phyloP scores from a whole-genome alignment of 768 basidiomycete genomes.

The Mycena floridula region DNA sequence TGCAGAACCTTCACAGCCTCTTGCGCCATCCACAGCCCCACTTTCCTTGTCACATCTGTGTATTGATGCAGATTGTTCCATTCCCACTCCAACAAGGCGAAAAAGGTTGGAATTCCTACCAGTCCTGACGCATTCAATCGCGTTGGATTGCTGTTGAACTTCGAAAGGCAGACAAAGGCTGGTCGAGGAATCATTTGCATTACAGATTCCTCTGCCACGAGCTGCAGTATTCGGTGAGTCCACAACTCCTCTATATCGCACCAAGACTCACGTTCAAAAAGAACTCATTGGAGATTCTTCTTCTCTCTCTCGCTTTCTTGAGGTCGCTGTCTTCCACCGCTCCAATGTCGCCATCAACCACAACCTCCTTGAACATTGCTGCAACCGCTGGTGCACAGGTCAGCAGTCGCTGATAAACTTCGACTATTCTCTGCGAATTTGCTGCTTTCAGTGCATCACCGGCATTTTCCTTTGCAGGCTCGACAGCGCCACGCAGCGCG shows the following conservation, averaged over 20 bases:
- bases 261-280: neutral
- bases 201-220: neutral
- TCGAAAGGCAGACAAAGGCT: neutral
- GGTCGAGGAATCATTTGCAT: neutral
- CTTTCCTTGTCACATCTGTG: slow-evolving; percentile 4
- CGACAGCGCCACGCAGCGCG: too few relatives aligned
- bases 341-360: neutral
- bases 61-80: slow-evolving; percentile 4
- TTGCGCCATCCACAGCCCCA: neutral
- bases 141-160: neutral
- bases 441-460: too few relatives aligned
- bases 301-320: neutral
- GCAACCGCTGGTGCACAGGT: neutral
- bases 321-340: neutral
- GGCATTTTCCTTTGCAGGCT: too few relatives aligned
- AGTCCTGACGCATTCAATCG: neutral
- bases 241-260: neutral
- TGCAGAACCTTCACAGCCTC: neutral
- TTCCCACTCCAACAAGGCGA: neutral
- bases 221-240: neutral
- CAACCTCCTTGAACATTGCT: neutral
- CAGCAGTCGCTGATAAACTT: neutral
- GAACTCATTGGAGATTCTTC: neutral
- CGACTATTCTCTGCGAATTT: neutral
- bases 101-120: neutral